Evolutionary conservation across 2,329 filamentous ascomycete species (phyloP), one percentile per base, ranked within the genome.

Genomic region (Nigrograna mackinnonii): DNA sequence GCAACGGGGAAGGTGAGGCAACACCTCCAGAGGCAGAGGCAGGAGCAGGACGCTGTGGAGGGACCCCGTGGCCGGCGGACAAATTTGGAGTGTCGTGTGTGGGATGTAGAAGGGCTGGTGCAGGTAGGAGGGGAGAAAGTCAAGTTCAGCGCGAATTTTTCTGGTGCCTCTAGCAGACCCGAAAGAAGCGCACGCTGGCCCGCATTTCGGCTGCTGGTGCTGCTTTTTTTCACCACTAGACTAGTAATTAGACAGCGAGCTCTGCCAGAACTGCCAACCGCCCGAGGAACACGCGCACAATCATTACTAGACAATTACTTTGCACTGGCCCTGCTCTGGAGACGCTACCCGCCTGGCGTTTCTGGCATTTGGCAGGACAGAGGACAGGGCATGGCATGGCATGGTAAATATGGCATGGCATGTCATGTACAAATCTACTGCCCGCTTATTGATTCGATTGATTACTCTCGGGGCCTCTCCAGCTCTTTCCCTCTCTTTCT

Each of bases 41-140:
- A 44, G 35, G 49, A 54, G 49, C 47, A 44, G 43, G 31, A 22
- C 6, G 34, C 9, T 17, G 40, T 53, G 55, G 48, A 55, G 50
- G 52, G 46, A 57, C 52, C 57, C 58, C 53, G 47, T 47, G 47
- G 52, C 55, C 55, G 50, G 45, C 37, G 39, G 56, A 50, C 52
- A 42, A 64, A 60, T 62, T 64, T 64, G 57, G 26, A 40, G 46
- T 43, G 54, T 62, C 59, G 58, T 63, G 61, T 64, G 61, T 62
- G 45, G 22, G 45, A 22, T 34, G 55, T 49, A 56, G 52, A 50
- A 36, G 47, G 49, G 19, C 30, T 35, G 35, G 33, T 44, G 50
- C 49, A 55, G 55, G 58, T 49, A 41, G 52, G 52, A 49, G 51
- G 52, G 52, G 49, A 48, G 50, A 50, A 47, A n/a, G 13, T 39